Conservation (phyloP, 306 rosid species). For the Mimosa bimucronata region DNA sequence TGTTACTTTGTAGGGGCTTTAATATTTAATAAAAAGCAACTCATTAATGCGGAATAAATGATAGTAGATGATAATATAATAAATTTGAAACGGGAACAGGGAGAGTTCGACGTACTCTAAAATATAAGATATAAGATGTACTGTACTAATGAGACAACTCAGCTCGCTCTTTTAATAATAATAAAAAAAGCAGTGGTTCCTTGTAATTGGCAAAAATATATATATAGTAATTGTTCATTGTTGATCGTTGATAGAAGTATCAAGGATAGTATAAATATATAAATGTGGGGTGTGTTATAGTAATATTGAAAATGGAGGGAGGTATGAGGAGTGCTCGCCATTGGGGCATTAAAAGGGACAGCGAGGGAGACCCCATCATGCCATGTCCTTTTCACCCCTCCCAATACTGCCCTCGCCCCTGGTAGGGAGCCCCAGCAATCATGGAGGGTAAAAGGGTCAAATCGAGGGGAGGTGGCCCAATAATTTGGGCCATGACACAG, state of each 20-base stretch:
- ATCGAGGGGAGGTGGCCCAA: not conserved
- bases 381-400: not conserved
- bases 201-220: not conserved
- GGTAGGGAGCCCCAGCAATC: not conserved
- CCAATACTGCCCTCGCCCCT: not conserved
- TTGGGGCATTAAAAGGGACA: slow-evolving; percentile 8
- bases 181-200: not conserved
- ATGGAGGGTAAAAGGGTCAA: not conserved
- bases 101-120: not conserved
- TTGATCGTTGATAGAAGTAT: too few species aligned
- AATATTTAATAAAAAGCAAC: not conserved
- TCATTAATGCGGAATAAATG: not conserved
- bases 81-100: not conserved
- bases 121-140: not conserved
- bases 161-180: not conserved
- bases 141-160: not conserved
- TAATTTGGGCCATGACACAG: not conserved
- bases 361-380: not conserved
- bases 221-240: too few species aligned
- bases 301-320: too few species aligned
- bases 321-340: not conserved
- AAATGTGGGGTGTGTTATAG: too few species aligned
- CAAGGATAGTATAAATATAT: too few species aligned
- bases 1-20: not conserved
- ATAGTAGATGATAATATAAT: not conserved